These are phyloP conservation scores for Elsinoe australis DNA, from an alignment of 2,329 filamentous ascomycete species.

Conservation along the genomic window DNA sequence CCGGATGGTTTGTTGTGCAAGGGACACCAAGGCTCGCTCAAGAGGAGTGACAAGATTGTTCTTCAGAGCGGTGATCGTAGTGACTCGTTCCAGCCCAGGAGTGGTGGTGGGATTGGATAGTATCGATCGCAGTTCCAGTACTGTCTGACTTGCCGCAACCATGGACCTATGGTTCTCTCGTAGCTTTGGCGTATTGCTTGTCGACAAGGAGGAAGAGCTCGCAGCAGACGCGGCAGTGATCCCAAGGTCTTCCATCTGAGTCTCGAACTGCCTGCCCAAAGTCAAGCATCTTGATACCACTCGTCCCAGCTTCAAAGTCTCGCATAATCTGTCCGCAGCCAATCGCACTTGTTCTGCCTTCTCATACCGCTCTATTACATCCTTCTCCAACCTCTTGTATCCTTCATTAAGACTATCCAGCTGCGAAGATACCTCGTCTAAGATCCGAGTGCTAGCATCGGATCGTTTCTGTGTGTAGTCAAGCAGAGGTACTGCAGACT, in stretches of 20 bases:
- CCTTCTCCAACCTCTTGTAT: slow-evolving; percentile 76
- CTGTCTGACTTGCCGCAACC: slow-evolving; percentile 71
- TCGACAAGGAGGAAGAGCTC: slow-evolving; percentile 1
- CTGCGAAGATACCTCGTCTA: slow-evolving; percentile 71
- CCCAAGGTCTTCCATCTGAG: slow-evolving; percentile 67
- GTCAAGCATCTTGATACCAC: slow-evolving; percentile 71
- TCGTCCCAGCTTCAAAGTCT: slow-evolving; percentile 68
- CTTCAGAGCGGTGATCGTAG: slow-evolving; percentile 62
- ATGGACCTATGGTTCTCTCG: slow-evolving; percentile 68
- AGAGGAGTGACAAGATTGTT: slow-evolving; percentile 61
- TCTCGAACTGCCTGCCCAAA: slow-evolving; percentile 76
- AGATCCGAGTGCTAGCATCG: slow-evolving; percentile 61
- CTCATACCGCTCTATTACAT: slow-evolving; percentile 78
- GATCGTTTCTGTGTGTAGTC: slow-evolving; percentile 68
- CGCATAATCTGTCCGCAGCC: slow-evolving; percentile 70
- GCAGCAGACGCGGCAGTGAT: slow-evolving; percentile 32
- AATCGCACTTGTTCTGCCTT: slow-evolving; percentile 74
- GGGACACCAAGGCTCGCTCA: slow-evolving; percentile 64
- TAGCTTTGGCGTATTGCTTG: slow-evolving; percentile 34
- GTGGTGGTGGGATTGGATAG: slow-evolving; percentile 51
- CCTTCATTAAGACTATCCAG: slow-evolving; percentile 73
- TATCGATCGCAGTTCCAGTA: slow-evolving; percentile 67
- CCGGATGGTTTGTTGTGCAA: slow-evolving; percentile 69
- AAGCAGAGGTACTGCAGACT: slow-evolving; percentile 72
- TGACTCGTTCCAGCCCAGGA: slow-evolving; percentile 63